Percentiles rank a stretch among this genome's conserved stretches.
These are phyloP conservation scores for Bipolaris cookei DNA, from an alignment of 2,329 filamentous ascomycete genomes.

Conservation along the genomic window DNA sequence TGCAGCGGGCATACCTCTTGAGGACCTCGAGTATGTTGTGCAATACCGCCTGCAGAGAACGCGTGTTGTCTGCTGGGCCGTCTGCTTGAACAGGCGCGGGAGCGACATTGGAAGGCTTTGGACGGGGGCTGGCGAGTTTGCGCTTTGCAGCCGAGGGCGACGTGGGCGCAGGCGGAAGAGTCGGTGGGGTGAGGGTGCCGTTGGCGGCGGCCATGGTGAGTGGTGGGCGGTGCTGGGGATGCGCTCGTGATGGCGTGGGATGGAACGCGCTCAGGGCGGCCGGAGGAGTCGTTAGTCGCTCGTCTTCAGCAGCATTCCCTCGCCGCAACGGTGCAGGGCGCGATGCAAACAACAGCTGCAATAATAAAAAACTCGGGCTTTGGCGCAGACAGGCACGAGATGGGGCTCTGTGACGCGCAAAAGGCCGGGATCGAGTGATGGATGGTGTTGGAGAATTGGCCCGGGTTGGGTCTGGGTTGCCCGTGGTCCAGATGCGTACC, in stretches of 20 bases:
- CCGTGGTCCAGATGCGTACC: conserved; percentile 28
- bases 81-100: conserved; percentile 28
- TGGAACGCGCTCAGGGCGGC: conserved; percentile 45
- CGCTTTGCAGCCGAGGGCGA: conserved; percentile 51
- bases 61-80: conserved; percentile 24
- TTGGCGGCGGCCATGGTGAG: conserved; percentile 46
- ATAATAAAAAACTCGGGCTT: not conserved
- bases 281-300: conserved; percentile 27
- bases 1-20: conserved; percentile 42
- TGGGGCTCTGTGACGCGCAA: conserved; percentile 20
- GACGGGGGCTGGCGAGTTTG: conserved; percentile 51
- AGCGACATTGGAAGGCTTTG: conserved; percentile 39
- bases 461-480: conserved; percentile 23
- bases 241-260: conserved; percentile 41
- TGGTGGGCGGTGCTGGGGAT: conserved; percentile 40
- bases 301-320: conserved; percentile 23
- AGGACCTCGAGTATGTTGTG: conserved; percentile 53
- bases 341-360: not conserved
- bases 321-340: conserved; percentile 2
- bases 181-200: conserved; percentile 45
- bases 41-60: conserved; percentile 43
- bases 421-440: conserved; percentile 15
- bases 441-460: conserved; percentile 24
- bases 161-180: conserved; percentile 34
- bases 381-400: conserved; percentile 1